Base-by-base conservation (phyloP, 352 stramenopile species). In the Phytophthora pisi region DNA sequence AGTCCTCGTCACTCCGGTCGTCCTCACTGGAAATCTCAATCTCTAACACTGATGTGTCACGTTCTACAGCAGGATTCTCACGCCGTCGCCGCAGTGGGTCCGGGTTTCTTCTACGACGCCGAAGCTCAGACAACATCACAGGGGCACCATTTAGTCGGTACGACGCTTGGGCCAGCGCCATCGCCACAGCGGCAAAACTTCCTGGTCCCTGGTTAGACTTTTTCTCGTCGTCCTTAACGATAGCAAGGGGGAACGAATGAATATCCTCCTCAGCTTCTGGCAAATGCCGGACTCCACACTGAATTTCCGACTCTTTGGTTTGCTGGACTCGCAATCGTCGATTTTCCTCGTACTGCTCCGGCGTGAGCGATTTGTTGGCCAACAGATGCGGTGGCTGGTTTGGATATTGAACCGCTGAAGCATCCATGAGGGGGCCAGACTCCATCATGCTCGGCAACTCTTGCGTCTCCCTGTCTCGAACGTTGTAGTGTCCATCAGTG, bases 1-100 rank as follows among this genome's bases (percentile, higher is more conserved):
- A 96, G 47, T 96, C 90, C 58, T 97, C 90, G 50, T 97, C 90
- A 58, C 78, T 91, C 36, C 70, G 82, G 66, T 97, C 90, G 42
- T 96, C 88, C 28, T 96, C 88, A 66, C 88, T 95, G 6, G 88
- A 94, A 50, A 96, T 93, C 50, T 92, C 86, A 47, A 93, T 71
- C 42, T 94, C 88, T 46, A 96, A 42, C 16, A 96, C 82, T 4
- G 88, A 95, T 2, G 84, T 95, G 53, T 96, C 88, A 13, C 88
- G 84, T 26, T 96, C 88, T 51, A 94, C 88, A 43, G 84, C 57
- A n/a, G 76, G 74, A 11, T 68, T 72, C 40, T 72, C 74, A 55
- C 68, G 75, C 5, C 78, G 61, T 36, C 79, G 77, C 20, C 78
- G 64, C 8, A 59, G 49, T 43, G 50, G 56, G 20, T 70, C 63